Evolutionary conservation across 1,139 yeast genomes (phyloP).

Genomic region (Hyphopichia wangnamkhiaoensis): DNA sequence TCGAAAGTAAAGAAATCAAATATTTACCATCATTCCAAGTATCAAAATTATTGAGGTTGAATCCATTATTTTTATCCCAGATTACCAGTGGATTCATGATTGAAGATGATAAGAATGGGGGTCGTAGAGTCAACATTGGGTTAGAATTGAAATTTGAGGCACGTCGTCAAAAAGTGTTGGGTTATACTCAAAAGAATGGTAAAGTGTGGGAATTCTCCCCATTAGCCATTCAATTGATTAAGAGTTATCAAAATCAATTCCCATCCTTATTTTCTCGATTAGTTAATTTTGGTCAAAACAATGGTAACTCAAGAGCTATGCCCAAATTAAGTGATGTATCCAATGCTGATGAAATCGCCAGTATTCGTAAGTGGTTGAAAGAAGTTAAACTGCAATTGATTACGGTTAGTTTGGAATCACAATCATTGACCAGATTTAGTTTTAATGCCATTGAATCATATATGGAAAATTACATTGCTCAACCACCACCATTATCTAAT

Average conservation of each 20-base stretch:
- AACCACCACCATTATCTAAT: slow-evolving; percentile 42
- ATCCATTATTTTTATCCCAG: slow-evolving; percentile 69
- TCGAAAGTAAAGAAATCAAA: slow-evolving; percentile 56
- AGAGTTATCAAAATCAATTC: slow-evolving; percentile 61
- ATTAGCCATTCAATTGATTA: slow-evolving; percentile 67
- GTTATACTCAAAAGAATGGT: slow-evolving; percentile 70
- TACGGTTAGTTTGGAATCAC: slow-evolving; percentile 75
- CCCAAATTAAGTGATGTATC: slow-evolving; percentile 27
- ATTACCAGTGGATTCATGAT: slow-evolving; percentile 75
- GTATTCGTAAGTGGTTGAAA: slow-evolving; percentile 60
- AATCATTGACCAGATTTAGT: slow-evolving; percentile 69
- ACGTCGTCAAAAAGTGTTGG: slow-evolving; percentile 79
- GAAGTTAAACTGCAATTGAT: slow-evolving; percentile 55
- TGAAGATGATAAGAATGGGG: slow-evolving; percentile 35
- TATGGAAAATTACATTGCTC: slow-evolving; percentile 49
- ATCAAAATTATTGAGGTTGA: slow-evolving; percentile 56
- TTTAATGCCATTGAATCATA: slow-evolving; percentile 68
- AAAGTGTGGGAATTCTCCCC: slow-evolving; percentile 85
- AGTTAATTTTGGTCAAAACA: slow-evolving; percentile 12
- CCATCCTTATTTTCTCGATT: slow-evolving; percentile 59
- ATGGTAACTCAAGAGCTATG: slow-evolving; percentile 22
- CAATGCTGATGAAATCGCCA: slow-evolving; percentile 34
- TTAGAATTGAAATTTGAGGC: slow-evolving; percentile 82
- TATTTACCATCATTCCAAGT: slow-evolving; percentile 73
- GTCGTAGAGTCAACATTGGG: slow-evolving; percentile 70